These are phyloP conservation scores for Flaveria bidentis DNA, from an alignment of 129 eudicot genomes.

Conservation along the genomic window DNA sequence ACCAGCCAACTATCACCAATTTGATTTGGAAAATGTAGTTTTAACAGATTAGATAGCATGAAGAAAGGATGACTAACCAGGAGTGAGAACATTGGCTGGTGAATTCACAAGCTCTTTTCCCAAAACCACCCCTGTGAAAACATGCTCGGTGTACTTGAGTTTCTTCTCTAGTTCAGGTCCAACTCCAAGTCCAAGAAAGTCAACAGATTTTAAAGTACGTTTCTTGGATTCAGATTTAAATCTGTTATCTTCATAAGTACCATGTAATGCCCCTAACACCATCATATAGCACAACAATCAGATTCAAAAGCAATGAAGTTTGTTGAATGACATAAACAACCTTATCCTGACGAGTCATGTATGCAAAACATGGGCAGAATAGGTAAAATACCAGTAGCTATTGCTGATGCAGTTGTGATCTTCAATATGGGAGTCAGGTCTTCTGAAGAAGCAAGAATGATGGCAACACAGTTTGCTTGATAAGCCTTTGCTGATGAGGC, in stretches of 20 bases:
- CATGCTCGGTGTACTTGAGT: conserved; percentile 71
- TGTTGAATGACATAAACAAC: not conserved
- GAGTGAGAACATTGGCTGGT: conserved; percentile 96
- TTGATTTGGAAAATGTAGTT: not conserved
- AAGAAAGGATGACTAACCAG: conserved; percentile 58
- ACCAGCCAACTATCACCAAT: not conserved
- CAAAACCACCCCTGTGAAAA: conserved; percentile 78
- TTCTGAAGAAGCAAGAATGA: conserved; percentile 75
- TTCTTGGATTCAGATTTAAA: conserved; percentile 89
- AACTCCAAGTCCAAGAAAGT: conserved; percentile 82
- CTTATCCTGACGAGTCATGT: not conserved
- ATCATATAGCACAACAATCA: conserved; percentile 24
- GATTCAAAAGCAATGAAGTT: not conserved
- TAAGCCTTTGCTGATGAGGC: conserved; percentile 80
- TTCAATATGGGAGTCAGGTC: conserved; percentile 57
- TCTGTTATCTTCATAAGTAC: conserved; percentile 78
- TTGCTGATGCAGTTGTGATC: conserved; percentile 63
- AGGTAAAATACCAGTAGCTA: conserved; percentile 64
- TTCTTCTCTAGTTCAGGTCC: conserved; percentile 85
- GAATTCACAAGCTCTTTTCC: conserved; percentile 95
- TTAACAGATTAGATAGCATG: conserved; percentile 1
- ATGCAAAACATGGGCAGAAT: conserved; percentile 1
- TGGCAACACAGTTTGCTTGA: conserved; percentile 71
- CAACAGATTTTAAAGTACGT: conserved; percentile 70
- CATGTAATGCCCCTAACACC: conserved; percentile 59